Conservation (phyloP, 2,329 filamentous ascomycete genomes). For the Orbilia blumenaviensis region DNA sequence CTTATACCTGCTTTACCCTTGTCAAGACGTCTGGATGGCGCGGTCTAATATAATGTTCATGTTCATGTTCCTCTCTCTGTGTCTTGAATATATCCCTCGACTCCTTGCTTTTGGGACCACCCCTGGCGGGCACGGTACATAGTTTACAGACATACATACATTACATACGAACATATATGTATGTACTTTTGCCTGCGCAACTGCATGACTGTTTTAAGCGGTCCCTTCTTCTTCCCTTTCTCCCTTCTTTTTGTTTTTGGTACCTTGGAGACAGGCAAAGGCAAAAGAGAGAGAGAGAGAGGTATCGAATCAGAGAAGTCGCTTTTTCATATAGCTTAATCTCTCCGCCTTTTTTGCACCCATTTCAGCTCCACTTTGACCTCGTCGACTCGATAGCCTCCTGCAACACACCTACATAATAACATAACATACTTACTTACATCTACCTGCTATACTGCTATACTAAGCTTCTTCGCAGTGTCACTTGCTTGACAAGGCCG, state of each 20-base stretch:
- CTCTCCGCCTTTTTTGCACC: not conserved
- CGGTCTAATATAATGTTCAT: constrained; percentile 42
- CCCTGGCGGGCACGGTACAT: constrained; percentile 42
- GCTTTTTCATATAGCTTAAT: constrained; percentile 8
- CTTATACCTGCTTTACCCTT: constrained; percentile 46
- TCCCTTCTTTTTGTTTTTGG: too few relatives aligned
- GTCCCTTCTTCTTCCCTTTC: too few relatives aligned
- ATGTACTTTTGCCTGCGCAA: constrained; percentile 22
- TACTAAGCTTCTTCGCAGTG: constrained; percentile 23
- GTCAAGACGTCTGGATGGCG: constrained; percentile 44
- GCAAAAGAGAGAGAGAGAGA: constrained; percentile 6
- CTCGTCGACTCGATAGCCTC: constrained; percentile 32
- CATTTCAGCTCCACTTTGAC: constrained; percentile 33
- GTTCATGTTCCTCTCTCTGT: constrained; percentile 1
- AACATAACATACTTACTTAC: not conserved
- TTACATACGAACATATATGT: constrained; percentile 3
- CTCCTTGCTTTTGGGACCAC: constrained; percentile 37
- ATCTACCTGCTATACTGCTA: not conserved
- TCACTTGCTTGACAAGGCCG: constrained; percentile 22
- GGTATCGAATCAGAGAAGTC: constrained; percentile 28
- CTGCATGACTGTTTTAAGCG: constrained; percentile 4
- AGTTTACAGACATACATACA: not conserved
- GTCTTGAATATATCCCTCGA: constrained; percentile 47
- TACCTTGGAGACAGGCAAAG: constrained; percentile 20
- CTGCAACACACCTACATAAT: constrained; percentile 24